Conservation (phyloP, 441 rosid species). For the Pelargonium myrrhifolium region DNA sequence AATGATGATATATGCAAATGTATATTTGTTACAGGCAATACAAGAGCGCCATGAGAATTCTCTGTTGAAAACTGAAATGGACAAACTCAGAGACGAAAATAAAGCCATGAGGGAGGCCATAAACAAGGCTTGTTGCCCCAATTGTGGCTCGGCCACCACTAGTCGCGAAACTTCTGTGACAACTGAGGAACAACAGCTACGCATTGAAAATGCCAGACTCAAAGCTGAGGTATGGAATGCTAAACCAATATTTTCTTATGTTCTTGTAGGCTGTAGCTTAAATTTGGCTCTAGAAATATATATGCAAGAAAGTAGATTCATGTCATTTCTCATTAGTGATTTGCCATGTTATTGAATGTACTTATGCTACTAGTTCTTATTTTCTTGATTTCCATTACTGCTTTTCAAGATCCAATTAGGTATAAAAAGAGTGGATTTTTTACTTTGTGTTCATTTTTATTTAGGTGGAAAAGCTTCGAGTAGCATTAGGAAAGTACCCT, state of each 20-base stretch:
- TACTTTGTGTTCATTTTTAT: neutral
- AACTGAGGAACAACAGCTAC: slow-evolving; percentile 58
- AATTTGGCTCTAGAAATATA: neutral
- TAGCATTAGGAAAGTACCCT: slow-evolving; percentile 46
- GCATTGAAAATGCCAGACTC: slow-evolving; percentile 77
- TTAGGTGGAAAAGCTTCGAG: slow-evolving; percentile 64
- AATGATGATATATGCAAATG: no score
- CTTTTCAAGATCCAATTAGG: no score
- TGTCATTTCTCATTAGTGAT: no score
- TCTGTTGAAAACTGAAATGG: slow-evolving; percentile 70
- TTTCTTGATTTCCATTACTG: no score
- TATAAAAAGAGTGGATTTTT: neutral
- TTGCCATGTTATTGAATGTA: no score
- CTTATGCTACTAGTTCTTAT: no score
- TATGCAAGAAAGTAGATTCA: neutral
- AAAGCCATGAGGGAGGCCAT: slow-evolving; percentile 79
- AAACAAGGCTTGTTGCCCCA: slow-evolving; percentile 71
- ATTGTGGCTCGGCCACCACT: slow-evolving; percentile 62
- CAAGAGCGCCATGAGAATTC: slow-evolving; percentile 97
- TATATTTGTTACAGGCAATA: slow-evolving; percentile 47
- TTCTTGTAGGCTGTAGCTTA: neutral
- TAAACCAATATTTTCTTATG: neutral
- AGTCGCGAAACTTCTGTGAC: slow-evolving; percentile 38
- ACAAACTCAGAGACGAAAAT: slow-evolving; percentile 75
- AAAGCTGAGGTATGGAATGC: slow-evolving; percentile 48